These are phyloP conservation scores for Colletotrichum horii DNA, from an alignment of 2,329 filamentous ascomycete species.

Conservation along the genomic window DNA sequence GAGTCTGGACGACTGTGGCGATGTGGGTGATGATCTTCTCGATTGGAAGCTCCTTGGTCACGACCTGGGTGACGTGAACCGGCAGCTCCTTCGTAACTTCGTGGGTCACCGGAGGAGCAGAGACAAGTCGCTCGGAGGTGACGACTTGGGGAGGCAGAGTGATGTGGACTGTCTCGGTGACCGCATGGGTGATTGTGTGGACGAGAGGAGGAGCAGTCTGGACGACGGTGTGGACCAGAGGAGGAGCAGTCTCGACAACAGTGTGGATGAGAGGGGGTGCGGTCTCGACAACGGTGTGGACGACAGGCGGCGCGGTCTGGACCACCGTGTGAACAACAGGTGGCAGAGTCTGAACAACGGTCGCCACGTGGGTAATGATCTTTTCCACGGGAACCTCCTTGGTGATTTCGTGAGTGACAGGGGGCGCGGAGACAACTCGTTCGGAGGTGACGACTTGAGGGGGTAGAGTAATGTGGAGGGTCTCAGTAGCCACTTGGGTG, in stretches of 20 bases:
- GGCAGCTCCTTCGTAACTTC: background rate
- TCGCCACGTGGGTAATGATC: background rate
- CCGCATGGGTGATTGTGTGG: background rate
- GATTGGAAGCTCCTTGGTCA: background rate
- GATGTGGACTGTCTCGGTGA: constrained; percentile 12
- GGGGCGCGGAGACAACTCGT: background rate
- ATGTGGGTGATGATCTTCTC: background rate
- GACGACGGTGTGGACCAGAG: background rate
- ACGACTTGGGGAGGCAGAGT: background rate
- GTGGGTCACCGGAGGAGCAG: background rate
- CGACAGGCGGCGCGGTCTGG: background rate
- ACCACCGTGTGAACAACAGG: background rate
- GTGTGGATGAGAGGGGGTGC: background rate
- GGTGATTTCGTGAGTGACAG: background rate
- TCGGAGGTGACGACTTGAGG: background rate
- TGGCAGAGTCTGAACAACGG: background rate
- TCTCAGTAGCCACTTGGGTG: background rate
- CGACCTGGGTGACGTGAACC: background rate
- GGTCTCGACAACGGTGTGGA: background rate
- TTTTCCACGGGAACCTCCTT: background rate
- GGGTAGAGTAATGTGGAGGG: constrained; percentile 1
- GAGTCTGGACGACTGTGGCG: background rate
- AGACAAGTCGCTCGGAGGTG: background rate
- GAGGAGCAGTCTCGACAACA: background rate
- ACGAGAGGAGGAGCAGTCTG: background rate